Base-by-base conservation (phyloP, 2,329 filamentous ascomycete genomes). In the Ophiocordyceps camponoti-floridani region DNA sequence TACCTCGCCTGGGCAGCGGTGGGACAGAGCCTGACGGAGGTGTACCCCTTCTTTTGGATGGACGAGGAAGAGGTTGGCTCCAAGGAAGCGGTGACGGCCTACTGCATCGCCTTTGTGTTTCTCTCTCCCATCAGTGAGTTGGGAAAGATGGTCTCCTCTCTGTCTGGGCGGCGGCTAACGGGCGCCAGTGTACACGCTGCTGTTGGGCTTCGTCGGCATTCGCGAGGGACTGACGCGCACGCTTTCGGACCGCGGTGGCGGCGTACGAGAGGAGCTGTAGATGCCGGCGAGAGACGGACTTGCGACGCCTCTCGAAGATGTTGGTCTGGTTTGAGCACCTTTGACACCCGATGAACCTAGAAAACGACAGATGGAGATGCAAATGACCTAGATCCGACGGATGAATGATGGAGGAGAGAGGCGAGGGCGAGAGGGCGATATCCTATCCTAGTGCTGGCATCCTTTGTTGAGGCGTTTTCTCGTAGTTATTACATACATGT, bases 1-100 rank as follows among this genome's bases (percentile, higher is more conserved):
- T 74, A 73, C 49, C 60, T 75, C 33, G 64, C 56, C 35, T 74
- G 68, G 67, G 70, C 66, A 31, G 60, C 58, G 10, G 54, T 72
- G 42, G 71, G 71, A 23, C 64, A 65, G 49, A 53, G 62, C 26
- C 44, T 66, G 44, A 73, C 69, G 2, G 64, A 64, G 31, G 62
- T 62, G 43, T 62, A 58, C 45, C 59, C 70, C 10, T 70, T 71
- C 49, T 73, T 70, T 56, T 73, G 70, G 64, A 58, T 74, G 44
- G 66, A 73, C 49, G 60, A 63, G 44, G 53, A 59, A 6, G 53
- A 63, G 45, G 62, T 69, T 49, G 64, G 64, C 41, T 62, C 62
- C 27, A 57, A 62, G 37, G 63, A 65, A 50, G 64, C 66, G 14
- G 63, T 71, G 18, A 57, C 63, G 37, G 61, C 62, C 6, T 67